Base-by-base conservation (phyloP, 140 eudicot species). In the Anethum foeniculum region DNA sequence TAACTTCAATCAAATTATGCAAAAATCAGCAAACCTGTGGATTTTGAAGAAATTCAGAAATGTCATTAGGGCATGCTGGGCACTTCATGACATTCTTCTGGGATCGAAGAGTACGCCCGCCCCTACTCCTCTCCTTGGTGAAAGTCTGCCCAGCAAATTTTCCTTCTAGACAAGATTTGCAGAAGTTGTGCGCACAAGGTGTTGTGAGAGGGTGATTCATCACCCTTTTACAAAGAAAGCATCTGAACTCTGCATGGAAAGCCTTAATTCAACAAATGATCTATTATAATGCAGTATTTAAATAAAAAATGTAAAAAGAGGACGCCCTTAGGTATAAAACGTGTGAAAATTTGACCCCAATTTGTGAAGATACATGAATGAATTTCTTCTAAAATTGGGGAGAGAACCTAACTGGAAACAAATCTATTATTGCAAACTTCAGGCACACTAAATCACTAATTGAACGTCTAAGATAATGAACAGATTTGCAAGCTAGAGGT, bases 111-210 rank as follows among this genome's bases (percentile, higher is more conserved):
- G 80, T 77, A 79, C 90, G 85, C 14, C 85, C 84, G 67, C 90
- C 88, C 34, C 79, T 46, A 56, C 65, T 86, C 62, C 92, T 84
- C 82, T 88, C 82, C 54, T 54, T 88, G 6, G 79, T 48, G 32
- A 82, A 82, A n/a, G 85, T 73, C 77, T 88, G 90, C 12, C 92
- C 92, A 84, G 83, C 78, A 84, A 88, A 88, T 64, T 65, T 80
- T 82, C 82, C 86, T 78, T 86, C 84, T 6, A 88, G 77, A 79
- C 92, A 88, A 3, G 84, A 23, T 80, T 86, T 88, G 85, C 92
- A 88, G 75, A 88, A 88, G 85, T 86, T 88, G 67, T 88, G 92
- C 12, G 88, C 90, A 76, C 92, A 88, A 9, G 90, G 92, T 30
- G 92, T 86, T 16, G 92, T 86, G 58, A 88, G 78, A 9, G 92